Percentiles rank a stretch among this genome's conserved stretches.
Conservation (phyloP, 2,329 filamentous ascomycete genomes). For the Neoscytalidium dimidiatum region DNA sequence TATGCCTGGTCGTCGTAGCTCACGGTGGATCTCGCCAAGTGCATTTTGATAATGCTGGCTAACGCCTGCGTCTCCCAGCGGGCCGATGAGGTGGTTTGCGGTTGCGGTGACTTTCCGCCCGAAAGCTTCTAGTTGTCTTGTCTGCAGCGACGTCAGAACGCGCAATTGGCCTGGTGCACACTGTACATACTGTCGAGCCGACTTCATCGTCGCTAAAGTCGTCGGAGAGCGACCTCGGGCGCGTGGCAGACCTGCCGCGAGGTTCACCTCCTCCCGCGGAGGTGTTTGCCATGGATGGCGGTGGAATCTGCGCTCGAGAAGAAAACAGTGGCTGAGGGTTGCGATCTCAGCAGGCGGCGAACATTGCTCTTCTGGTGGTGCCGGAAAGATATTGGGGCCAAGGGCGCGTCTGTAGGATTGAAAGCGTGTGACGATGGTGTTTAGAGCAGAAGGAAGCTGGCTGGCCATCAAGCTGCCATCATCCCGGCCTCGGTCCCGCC, state of each 20-base stretch:
- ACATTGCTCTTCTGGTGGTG: constrained; percentile 4
- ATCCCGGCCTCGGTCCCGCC: constrained; percentile 17
- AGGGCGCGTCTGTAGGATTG: background rate
- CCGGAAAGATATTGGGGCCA: background rate
- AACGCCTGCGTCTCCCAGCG: constrained; percentile 47
- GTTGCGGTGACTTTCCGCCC: constrained; percentile 93
- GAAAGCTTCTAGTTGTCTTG: constrained; percentile 87
- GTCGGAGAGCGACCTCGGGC: constrained; percentile 9
- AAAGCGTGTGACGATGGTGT: background rate
- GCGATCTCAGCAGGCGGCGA: constrained; percentile 6
- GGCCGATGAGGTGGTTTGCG: constrained; percentile 81
- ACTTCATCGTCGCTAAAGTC: constrained; percentile 12
- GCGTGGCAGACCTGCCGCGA: constrained; percentile 30
- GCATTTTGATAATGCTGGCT: constrained; percentile 78
- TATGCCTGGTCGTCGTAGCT: constrained; percentile 78
- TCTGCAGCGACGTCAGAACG: constrained; percentile 52
- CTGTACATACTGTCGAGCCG: constrained; percentile 10
- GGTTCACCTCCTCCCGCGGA: constrained; percentile 31
- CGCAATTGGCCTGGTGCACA: background rate
- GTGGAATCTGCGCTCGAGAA: constrained; percentile 2
- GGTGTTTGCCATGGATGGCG: constrained; percentile 30
- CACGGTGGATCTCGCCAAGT: constrained; percentile 85
- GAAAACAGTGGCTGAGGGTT: background rate
- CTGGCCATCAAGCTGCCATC: constrained; percentile 8
- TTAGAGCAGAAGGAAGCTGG: background rate